Base-by-base conservation (phyloP, 345 rosid species). In the Populus euphratica region DNA sequence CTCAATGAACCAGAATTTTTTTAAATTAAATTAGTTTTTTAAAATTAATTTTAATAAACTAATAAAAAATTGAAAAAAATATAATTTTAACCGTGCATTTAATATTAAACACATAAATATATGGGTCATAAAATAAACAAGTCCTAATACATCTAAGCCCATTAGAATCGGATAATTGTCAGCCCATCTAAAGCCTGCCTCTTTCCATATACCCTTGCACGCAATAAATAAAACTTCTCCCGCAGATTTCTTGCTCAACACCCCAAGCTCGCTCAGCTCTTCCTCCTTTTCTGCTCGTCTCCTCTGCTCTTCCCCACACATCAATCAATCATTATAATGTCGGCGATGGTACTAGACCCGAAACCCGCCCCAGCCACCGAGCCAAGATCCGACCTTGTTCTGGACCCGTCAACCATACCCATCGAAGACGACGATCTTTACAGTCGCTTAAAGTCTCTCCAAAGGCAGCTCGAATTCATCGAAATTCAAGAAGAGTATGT, bases 401-500 rank as follows among this genome's bases (percentile, higher is more conserved):
- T 64, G 17, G 80, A 73, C 69, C 49, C 71, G 36, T 6, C 41
- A 18, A 29, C 47, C 41, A 8, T 9, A 35, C 31, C 44, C 18
- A 27, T 23, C 5, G 94, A 93, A 44, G 98, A 96, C 44, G 99
- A 96, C 33, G 99, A 96, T 83, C 98, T 84, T 61, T 96, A 92
- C 84, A 86, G 92, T 83, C 88, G 90, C 56, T 88, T 86, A 4
- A 96, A 96, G 78, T 89, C 94, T 2, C 90, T 93, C 1, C 91
- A 89, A 76, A 86, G 97, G 21, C 99, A 96, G 81, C 76, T 91
- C 1, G 99, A 92, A 84, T 96, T 93, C 91, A 90, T 90, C 71
- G 99, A 93, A 77, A 93, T 95, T 47, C 98, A 93, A 79, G 98
- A 93, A 66, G 98, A 95, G 87, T 95, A 95, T 69, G 97, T 95